Evolutionary conservation across 2,329 filamentous ascomycete species (phyloP), one percentile per base, ranked within the genome.

Genomic region (Pseudogymnoascus sp.): DNA sequence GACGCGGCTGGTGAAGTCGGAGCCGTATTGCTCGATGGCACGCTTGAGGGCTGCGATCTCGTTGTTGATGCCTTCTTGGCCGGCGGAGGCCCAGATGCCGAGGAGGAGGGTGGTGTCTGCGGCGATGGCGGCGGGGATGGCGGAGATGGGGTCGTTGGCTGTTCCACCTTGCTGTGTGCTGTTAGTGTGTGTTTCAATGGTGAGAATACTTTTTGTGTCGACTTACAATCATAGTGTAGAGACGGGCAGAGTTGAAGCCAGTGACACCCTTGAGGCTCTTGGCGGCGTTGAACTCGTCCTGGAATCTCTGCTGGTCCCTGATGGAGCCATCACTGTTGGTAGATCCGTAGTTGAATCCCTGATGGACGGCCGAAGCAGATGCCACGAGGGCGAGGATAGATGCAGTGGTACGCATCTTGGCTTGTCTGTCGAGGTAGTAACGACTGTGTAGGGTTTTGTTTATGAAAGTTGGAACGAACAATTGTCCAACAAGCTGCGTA

Each of bases 121-220:
- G 68, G 82, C 83, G 75, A 96, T 91, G 70, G 91, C 92, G 45
- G 92, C 92, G 43, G 88, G 88, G 66, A 96, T 91, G 67, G 88
- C 90, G 41, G 82, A 79, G 71, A 89, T 91, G 69, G 85, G 81
- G 31, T 81, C 80, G 75, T 82, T 87, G 66, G 82, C 75, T 5
- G 88, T 87, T 67, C 84, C 86, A 25, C 76, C 83, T 81, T 91
- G 88, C 79, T 82, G 65, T 18, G 18, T 18, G 18, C 18, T 63
- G 64, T 75, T 59, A 74, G 70, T 5, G 11, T 60, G 21, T 25
- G 33, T 7, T 11, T 38, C 18, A n/a, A 14, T 31, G 40, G 7
- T n/a, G 16, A 9, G 16, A 23, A 21, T 7, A 12, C 7, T 16
- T 9, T 4, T 1, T 52, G 9, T n/a, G 23, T 18, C 11, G 40